phyloP scores from a whole-genome alignment of 441 rosid genomes.

The Erodium texanum region DNA sequence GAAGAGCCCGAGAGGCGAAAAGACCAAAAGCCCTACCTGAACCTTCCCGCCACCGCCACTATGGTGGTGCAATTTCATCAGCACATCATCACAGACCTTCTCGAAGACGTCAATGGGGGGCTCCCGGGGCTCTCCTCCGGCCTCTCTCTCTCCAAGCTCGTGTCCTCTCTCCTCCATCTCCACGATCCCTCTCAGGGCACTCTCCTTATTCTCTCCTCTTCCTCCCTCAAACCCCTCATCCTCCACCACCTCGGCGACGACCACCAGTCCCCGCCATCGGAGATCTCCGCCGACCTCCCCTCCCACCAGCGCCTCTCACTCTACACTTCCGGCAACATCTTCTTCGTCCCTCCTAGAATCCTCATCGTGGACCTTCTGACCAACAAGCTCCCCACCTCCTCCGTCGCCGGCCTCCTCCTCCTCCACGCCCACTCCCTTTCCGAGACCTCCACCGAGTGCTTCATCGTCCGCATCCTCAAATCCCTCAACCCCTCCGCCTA shows the following conservation, averaged over 20 bases:
- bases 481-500: slow-evolving; percentile 34
- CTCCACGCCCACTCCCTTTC: slow-evolving; percentile 58
- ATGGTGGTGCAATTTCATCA: slow-evolving; percentile 77
- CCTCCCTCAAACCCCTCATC: slow-evolving; percentile 57
- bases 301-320: slow-evolving; percentile 62
- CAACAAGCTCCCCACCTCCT: slow-evolving; percentile 46
- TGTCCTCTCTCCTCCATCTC: slow-evolving; percentile 61
- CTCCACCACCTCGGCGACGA: slow-evolving; percentile 32
- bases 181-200: slow-evolving; percentile 68
- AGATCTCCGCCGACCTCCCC: slow-evolving; percentile 79
- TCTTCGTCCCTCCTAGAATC: slow-evolving; percentile 76
- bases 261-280: slow-evolving; percentile 18
- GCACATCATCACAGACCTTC: slow-evolving; percentile 65
- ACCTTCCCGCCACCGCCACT: slow-evolving; percentile 18
- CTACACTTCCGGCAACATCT: slow-evolving; percentile 62
- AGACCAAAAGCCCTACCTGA: background rate
- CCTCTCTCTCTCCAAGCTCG: slow-evolving; percentile 60
- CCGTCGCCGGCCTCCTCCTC: slow-evolving; percentile 52
- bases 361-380: slow-evolving; percentile 81
- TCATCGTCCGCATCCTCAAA: slow-evolving; percentile 74
- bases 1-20: background rate
- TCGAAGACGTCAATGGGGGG: slow-evolving; percentile 69
- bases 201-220: slow-evolving; percentile 59
- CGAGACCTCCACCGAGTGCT: slow-evolving; percentile 82
- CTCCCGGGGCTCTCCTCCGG: slow-evolving; percentile 77